phyloP scores from a whole-genome alignment of 495 filamentous ascomycete species.

The Lindgomyces ingoldianus region DNA sequence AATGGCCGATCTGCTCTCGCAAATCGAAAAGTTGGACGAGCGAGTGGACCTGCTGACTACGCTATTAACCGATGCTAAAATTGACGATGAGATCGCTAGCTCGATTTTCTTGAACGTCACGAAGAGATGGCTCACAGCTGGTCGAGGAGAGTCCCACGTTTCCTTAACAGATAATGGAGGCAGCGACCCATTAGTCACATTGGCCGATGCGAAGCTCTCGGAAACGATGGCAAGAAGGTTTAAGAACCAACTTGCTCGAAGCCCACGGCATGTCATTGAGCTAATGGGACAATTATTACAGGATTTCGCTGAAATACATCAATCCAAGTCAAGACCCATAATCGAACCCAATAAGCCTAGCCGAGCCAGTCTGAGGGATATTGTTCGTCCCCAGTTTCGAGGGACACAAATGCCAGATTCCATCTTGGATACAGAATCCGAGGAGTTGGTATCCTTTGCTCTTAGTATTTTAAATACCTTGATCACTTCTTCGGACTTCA shows the following conservation, averaged over 20 bases:
- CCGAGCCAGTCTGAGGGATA: constrained; percentile 8
- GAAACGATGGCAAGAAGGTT: constrained; percentile 67
- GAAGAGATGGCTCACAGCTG: constrained; percentile 58
- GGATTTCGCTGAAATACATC: constrained; percentile 41
- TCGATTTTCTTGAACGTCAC: constrained; percentile 66
- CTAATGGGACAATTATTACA: constrained; percentile 62
- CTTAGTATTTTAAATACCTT: constrained; percentile 34
- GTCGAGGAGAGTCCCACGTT: not conserved
- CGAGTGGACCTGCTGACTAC: constrained; percentile 56
- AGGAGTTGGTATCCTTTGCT: constrained; percentile 34
- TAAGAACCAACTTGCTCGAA: constrained; percentile 65
- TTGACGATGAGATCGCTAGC: constrained; percentile 59
- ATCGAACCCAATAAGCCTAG: constrained; percentile 18
- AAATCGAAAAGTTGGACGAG: constrained; percentile 52
- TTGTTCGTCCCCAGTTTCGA: constrained; percentile 9
- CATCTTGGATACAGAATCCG: constrained; percentile 20
- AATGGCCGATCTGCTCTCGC: constrained; percentile 30
- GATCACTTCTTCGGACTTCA: constrained; percentile 28
- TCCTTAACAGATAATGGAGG: constrained; percentile 36
- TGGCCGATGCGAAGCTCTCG: constrained; percentile 64
- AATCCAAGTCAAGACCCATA: constrained; percentile 30
- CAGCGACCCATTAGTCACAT: constrained; percentile 49
- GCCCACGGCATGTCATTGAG: constrained; percentile 62
- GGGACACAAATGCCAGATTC: not conserved
- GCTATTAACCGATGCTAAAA: constrained; percentile 54